Base-by-base conservation (phyloP, 2,329 filamentous ascomycete genomes). In the Hypoxylon sp. region DNA sequence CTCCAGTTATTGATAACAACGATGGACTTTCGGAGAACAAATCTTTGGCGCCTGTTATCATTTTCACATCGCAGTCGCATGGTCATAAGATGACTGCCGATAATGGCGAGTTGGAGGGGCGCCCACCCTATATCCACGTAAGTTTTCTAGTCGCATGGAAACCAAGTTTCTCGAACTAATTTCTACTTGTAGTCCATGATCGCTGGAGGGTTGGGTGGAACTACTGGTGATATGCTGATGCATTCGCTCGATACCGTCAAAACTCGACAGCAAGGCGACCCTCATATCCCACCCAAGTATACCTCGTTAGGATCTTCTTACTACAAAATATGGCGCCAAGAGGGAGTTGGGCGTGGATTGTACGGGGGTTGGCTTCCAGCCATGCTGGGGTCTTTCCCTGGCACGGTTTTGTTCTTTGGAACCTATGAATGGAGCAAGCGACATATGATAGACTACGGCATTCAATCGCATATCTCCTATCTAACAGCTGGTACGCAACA, bases 171-270 rank as follows among this genome's bases (percentile, higher is more conserved):
- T 20, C 43, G 59, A 32, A 53, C 60, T 66, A 52, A 63, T 38
- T 8, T 44, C 29, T 15, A 42, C 57, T 51, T 51, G 55, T 64
- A 96, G 91, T 87, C 89, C 70, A 99, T 97, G 92, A 80, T 99
- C 67, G 94, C 94, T 23, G 94, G 94, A 67, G 94, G 93, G 53
- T 78, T 95, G 43, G 94, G 95, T 67, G 94, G 94, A 43, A 92
- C 90, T 11, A 95, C 89, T 47, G 94, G 95, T 51, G 94, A 99
- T 72, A 89, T 99, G 82, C 78, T 99, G 61, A 99, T 99, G 94
- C 94, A 99, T 76, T 97, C 93, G 34, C 82, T 99, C 67, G 94
- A 99, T 72, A 99, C 94, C 1, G 94, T 99, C 65, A 99, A 99
- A 76, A 99, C 94, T 35, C 84, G 94, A 63, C 95, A 99, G 71